Evolutionary conservation across 2,329 filamentous ascomycete species (phyloP), one percentile per base, ranked within the genome.

Genomic region (Eutypa lata): DNA sequence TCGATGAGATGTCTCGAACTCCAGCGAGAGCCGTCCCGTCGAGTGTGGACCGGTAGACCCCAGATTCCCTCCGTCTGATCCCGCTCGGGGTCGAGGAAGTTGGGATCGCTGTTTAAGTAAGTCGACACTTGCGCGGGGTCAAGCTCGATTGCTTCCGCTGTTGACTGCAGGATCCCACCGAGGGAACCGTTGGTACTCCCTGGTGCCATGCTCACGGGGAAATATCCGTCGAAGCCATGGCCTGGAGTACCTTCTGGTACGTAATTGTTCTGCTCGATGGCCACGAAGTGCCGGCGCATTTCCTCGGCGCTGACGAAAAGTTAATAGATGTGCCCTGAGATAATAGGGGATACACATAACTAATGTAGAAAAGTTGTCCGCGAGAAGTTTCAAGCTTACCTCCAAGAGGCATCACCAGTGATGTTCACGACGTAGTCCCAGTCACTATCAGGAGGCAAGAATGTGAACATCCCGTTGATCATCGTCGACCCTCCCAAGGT

Each of bases 1-100:
- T 76, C 28, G 50, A 76, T 80, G 63, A 73, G 76, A 52, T 81
- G 80, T 61, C 72, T 78, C 40, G 78, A 71, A 50, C 77, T 81
- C 33, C 68, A 61, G 26, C 59, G 55, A 13, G 37, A 24, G 14
- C 53, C 48, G 35, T 37, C 51, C 11, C 10, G 53, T 24, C 49
- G 55, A 18, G 54, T 54, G 47, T 61, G 58, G 13, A 47, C 47
- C 21, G 58, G 57, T n/a, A 61, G 21, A 5, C 57, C 58, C 42
- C 54, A 60, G 21, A 56, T 49, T 13, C 57, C 58, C 0, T 49
- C 50, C 2, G 53, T 53, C 3, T 54, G 53, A 37, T 59, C 57
- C 8, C 58, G 46, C 19, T 49, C 35, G n/a, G 53, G n/a, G 13
- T 46, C 49, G 4, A 52, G 50, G 18, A 48, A 58, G 33, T 61